Conservation (phyloP, 1,284 basidiomycete genomes). For the Ceratobasidium sp. region DNA sequence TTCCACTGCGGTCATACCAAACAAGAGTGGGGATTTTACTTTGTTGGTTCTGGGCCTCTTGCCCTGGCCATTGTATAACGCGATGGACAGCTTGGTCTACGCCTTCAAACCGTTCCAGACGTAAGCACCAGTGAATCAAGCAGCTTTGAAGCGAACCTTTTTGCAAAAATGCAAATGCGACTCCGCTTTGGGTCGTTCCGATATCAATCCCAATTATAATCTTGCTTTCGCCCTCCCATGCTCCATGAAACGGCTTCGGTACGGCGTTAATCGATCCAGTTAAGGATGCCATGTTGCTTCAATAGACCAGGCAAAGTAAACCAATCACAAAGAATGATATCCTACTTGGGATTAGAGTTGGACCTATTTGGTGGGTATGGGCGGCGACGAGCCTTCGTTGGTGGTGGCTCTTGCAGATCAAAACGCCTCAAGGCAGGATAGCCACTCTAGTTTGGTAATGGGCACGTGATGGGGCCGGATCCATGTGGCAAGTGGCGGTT, state of each 20-base stretch:
- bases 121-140: neutral
- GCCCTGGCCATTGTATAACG: constrained; percentile 41
- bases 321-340: no score
- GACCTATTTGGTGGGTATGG: no score
- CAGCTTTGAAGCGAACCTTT: constrained; percentile 1
- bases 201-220: constrained; percentile 43
- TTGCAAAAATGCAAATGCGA: constrained; percentile 24
- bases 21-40: constrained; percentile 32
- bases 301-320: no score
- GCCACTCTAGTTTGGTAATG: no score
- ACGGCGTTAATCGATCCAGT: neutral
- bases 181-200: constrained; percentile 41
- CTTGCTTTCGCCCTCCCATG: constrained; percentile 41
- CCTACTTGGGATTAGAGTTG: no score
- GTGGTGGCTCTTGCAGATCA: no score
- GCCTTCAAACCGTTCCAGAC: neutral
- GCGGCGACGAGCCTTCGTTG: no score
- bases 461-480: no score
- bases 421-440: no score
- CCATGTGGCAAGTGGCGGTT: no score
- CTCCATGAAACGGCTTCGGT: constrained; percentile 15
- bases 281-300: neutral
- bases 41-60: constrained; percentile 21
- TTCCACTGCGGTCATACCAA: constrained; percentile 2
- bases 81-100: constrained; percentile 14